phyloP scores from a whole-genome alignment of 129 eudicot species.

The Solidago caesia region DNA sequence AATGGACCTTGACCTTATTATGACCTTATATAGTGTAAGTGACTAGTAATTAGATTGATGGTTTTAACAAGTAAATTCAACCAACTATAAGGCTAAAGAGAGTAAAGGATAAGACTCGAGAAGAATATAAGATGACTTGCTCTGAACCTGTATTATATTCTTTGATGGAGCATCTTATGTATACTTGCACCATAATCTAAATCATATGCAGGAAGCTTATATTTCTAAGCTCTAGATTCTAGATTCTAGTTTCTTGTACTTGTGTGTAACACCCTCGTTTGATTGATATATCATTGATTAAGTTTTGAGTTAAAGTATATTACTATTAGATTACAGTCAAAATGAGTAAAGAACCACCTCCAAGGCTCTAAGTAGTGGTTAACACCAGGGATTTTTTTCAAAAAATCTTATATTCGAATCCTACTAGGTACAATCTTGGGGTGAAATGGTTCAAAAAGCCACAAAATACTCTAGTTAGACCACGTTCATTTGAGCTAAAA shows the following conservation, averaged over 20 bases:
- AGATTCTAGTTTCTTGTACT: slow-evolving; percentile 4
- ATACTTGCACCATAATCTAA: slow-evolving; percentile 25
- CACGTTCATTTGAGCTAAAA: too few relatives aligned
- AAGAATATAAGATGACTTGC: slow-evolving; percentile 39
- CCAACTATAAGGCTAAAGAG: slow-evolving; percentile 16
- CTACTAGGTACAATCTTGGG: too few relatives aligned
- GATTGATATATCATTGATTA: too few relatives aligned
- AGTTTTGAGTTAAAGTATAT: too few relatives aligned
- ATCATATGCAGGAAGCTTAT: neutral
- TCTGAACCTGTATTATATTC: slow-evolving; percentile 16
- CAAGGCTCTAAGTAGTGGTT: too few relatives aligned
- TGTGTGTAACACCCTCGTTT: too few relatives aligned
- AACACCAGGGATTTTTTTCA: too few relatives aligned
- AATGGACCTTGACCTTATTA: neutral
- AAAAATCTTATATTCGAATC: too few relatives aligned
- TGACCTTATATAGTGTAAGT: neutral
- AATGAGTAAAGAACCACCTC: too few relatives aligned
- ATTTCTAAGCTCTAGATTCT: neutral
- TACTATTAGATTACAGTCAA: too few relatives aligned
- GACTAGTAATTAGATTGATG: neutral
- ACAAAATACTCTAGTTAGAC: too few relatives aligned
- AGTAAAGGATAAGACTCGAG: slow-evolving; percentile 14
- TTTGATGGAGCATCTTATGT: slow-evolving; percentile 17
- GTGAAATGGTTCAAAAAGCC: too few relatives aligned
- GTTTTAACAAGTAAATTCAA: neutral